Conservation (phyloP, 2,329 filamentous ascomycete genomes). For the Arthrobotrys entomopaga region DNA sequence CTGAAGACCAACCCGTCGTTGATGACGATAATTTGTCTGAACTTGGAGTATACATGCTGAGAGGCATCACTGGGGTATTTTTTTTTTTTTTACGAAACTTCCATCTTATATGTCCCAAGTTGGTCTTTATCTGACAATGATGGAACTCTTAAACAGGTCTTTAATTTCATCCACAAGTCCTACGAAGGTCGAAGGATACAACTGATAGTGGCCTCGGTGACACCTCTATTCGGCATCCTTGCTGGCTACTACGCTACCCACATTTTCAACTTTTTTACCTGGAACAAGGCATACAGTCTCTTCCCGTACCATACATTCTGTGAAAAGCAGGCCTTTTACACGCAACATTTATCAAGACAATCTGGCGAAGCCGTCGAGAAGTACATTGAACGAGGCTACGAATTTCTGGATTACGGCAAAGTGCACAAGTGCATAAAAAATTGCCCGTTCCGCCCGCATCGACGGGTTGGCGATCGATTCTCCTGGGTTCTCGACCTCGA, state of each 20-base stretch:
- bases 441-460: slow-evolving; percentile 39
- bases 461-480: slow-evolving; percentile 41
- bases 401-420: slow-evolving; percentile 21
- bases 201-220: slow-evolving; percentile 15
- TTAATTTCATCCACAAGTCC: slow-evolving; percentile 27
- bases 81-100: not conserved
- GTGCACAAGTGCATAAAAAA: slow-evolving; percentile 38
- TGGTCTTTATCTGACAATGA: not conserved
- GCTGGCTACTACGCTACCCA: slow-evolving; percentile 47
- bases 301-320: slow-evolving; percentile 49
- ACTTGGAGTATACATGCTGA: slow-evolving; percentile 1
- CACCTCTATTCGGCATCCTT: slow-evolving; percentile 28
- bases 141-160: slow-evolving; percentile 21
- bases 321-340: slow-evolving; percentile 24
- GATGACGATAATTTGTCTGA: slow-evolving; percentile 5
- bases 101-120: not conserved
- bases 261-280: slow-evolving; percentile 51
- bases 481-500: slow-evolving; percentile 45
- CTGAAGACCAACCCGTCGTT: not conserved
- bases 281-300: slow-evolving; percentile 43
- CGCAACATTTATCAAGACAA: slow-evolving; percentile 1
- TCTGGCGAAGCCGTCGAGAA: slow-evolving; percentile 14
- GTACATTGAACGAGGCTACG: slow-evolving; percentile 27
- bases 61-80: slow-evolving; percentile 29
- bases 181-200: slow-evolving; percentile 27